These are phyloP conservation scores for Triticum turgidum DNA, from an alignment of 176 grass and related monocot genomes.

Conservation along the genomic window DNA sequence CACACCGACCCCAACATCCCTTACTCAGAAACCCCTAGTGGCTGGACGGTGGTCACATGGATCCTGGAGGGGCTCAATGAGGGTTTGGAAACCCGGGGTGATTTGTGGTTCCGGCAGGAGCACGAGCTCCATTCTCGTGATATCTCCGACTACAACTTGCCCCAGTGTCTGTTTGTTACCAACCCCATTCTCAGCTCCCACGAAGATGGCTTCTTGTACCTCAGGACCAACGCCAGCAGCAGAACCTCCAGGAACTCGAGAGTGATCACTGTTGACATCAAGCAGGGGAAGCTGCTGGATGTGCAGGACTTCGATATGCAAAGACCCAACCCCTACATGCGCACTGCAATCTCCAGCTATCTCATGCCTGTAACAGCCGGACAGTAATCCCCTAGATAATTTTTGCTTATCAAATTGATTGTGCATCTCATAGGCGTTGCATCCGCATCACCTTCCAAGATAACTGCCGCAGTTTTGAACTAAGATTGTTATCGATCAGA, in stretches of 20 bases:
- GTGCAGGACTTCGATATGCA: not conserved
- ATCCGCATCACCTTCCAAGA: too few relatives aligned
- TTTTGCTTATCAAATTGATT: too few relatives aligned
- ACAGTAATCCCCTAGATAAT: too few relatives aligned
- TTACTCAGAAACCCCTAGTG: too few relatives aligned
- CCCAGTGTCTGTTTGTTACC: not conserved
- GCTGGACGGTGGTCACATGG: too few relatives aligned
- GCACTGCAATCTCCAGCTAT: too few relatives aligned
- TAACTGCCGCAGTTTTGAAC: too few relatives aligned
- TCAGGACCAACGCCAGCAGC: not conserved
- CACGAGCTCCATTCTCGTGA: not conserved
- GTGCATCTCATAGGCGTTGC: too few relatives aligned
- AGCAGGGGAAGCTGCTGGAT: not conserved
- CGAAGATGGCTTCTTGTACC: not conserved
- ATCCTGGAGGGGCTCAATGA: not conserved
- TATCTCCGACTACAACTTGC: not conserved
- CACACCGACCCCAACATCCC: too few relatives aligned
- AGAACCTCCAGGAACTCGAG: not conserved
- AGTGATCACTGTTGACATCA: not conserved
- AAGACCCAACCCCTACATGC: not conserved
- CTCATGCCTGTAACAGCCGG: too few relatives aligned
- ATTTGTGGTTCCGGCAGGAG: not conserved
- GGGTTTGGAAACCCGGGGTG: too few relatives aligned
- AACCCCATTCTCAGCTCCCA: not conserved
- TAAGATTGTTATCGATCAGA: too few relatives aligned